A percentile compares a stretch with the other conserved stretches of the same genome.
These are phyloP conservation scores for Aspergillus udagawae DNA, from an alignment of 2,329 filamentous ascomycete species.

Conservation along the genomic window DNA sequence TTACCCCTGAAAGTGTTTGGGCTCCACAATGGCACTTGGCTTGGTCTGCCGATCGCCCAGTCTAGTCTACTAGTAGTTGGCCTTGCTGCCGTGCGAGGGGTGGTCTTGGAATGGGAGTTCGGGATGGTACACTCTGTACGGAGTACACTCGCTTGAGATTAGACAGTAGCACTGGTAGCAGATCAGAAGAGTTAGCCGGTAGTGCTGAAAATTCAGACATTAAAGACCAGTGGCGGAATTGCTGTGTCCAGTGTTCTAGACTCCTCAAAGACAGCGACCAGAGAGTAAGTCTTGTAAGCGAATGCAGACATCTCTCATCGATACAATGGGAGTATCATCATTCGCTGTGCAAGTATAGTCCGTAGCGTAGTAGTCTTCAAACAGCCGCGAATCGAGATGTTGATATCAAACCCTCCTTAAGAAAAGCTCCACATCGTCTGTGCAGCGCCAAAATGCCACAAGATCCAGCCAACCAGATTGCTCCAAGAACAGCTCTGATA, in stretches of 20 bases:
- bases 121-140: neutral
- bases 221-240: neutral
- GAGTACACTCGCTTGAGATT: neutral
- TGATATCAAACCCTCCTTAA: neutral
- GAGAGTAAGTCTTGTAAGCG: neutral
- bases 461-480: neutral
- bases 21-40: neutral
- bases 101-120: neutral
- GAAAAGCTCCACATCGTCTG: neutral
- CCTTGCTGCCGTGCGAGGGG: neutral
- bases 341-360: neutral
- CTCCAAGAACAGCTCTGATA: neutral
- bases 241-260: neutral
- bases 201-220: too few species aligned
- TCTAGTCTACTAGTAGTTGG: neutral
- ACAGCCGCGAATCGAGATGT: neutral
- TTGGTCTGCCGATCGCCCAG: neutral
- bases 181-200: neutral
- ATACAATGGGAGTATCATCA: too few species aligned
- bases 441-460: neutral
- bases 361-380: neutral
- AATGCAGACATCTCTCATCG: too few species aligned
- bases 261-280: too few species aligned
- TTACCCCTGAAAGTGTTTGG: neutral
- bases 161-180: neutral